These are phyloP conservation scores for Gossypium longicalyx DNA, from an alignment of 345 rosid species.

Conservation along the genomic window DNA sequence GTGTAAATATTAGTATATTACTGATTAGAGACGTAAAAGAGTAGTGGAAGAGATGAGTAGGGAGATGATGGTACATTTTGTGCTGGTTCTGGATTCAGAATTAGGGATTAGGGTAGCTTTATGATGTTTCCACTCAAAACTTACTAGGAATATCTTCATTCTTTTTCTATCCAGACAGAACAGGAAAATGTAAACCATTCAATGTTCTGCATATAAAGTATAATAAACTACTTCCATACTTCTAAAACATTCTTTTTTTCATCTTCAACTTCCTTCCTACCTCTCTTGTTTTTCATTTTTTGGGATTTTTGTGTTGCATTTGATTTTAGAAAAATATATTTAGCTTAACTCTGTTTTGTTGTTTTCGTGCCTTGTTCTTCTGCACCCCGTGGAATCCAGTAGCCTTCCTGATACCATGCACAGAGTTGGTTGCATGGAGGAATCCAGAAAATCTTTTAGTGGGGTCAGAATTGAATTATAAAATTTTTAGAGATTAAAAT, in stretches of 20 bases:
- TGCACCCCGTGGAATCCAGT: no score
- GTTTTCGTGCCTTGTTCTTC: no score
- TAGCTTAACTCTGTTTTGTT: no score
- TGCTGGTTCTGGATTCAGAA: not conserved
- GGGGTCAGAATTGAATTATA: no score
- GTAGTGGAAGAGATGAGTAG: not conserved
- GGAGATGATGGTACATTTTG: not conserved
- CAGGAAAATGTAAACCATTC: not conserved
- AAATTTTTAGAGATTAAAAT: no score
- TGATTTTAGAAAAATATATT: no score
- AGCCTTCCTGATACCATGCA: no score
- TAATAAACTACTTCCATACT: no score
- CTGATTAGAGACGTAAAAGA: not conserved
- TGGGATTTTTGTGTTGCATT: not conserved
- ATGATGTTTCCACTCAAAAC: not conserved
- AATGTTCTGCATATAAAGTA: not conserved
- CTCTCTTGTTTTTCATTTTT: not conserved
- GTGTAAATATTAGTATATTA: not conserved
- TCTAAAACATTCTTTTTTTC: no score
- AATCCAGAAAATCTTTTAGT: no score
- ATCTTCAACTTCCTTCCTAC: not conserved
- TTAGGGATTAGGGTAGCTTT: not conserved
- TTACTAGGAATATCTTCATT: not conserved
- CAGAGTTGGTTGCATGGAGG: no score
- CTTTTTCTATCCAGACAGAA: not conserved